Base-by-base conservation (phyloP, 2,329 filamentous ascomycete species). In the Trichoderma asperellum region DNA sequence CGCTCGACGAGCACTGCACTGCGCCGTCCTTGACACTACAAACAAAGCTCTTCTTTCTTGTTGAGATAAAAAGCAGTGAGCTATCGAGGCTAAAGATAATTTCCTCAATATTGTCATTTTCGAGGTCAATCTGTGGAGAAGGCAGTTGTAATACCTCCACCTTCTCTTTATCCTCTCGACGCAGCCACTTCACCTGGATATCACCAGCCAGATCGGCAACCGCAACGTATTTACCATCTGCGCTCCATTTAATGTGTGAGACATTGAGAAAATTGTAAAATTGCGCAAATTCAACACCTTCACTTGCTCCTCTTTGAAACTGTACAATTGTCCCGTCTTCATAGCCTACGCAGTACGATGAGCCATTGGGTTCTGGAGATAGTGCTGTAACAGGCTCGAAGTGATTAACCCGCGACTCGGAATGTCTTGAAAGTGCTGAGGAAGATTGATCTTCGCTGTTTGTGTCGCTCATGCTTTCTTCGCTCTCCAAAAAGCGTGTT, bases 161-260 rank as follows among this genome's bases (percentile, higher is more conserved):
- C 11, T 21, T 16, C 2, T n/a, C 55, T 12, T 35, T 18, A 5
- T 2, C n/a, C 3, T 35, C n/a, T 1, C n/a, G 32, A 14, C 37
- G 55, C 11, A 58, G 4, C 10, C 2, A 21, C 11, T 58, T 58
- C 8, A 58, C 32, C 18, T 58, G 32, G 18, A 58, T 32, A n/a
- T 58, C 55, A n/a, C 55, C 55, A 14, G 55, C 32, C 10, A 58
- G n/a, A 24, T 58, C 55, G 2, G 55, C 55, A 37, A 58, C 32
- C 6, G 55, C 55, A 14, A 58, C 29, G 1, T 35, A 70, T 18
- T 34, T 60, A 47, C 61, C 62, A 52, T 70, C 68, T 35, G 47
- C 56, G 21, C 27, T 63, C 68, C 68, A 70, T 27, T 61, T 60
- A 32, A 70, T 59, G 14, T 43, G 35, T 16, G 21, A 21, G 27